Conservation (phyloP, 148 eudicot genomes). For the Chenopodium suecicum region DNA sequence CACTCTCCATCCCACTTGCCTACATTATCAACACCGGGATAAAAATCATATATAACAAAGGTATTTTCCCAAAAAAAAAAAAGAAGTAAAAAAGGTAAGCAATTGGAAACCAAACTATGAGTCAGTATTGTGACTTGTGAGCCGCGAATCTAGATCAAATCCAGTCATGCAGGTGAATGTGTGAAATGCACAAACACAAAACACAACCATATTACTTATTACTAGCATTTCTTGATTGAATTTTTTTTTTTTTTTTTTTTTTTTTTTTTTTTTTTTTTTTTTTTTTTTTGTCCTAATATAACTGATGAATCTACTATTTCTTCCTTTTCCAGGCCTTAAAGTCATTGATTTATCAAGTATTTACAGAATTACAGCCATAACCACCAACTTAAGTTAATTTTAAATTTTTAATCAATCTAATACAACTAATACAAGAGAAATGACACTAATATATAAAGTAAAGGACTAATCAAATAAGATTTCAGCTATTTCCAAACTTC, state of each 20-base stretch:
- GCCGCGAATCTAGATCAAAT: not conserved
- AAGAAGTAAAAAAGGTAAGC: not conserved
- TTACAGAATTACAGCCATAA: not conserved
- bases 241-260: too few relatives aligned
- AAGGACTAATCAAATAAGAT: not conserved
- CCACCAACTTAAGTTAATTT: not conserved
- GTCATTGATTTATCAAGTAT: too few relatives aligned
- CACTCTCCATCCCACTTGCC: conserved; percentile 1
- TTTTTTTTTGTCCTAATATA: too few relatives aligned
- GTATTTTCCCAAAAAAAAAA: too few relatives aligned
- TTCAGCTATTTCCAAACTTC: not conserved
- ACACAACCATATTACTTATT: not conserved
- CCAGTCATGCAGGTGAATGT: not conserved
- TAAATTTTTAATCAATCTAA: not conserved
- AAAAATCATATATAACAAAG: not conserved
- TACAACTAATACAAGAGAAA: not conserved
- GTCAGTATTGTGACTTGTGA: not conserved
- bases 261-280: too few relatives aligned
- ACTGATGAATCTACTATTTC: not conserved
- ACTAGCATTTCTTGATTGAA: not conserved
- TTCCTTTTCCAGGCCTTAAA: not conserved
- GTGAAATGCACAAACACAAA: not conserved
- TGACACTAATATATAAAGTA: not conserved
- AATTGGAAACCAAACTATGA: not conserved
- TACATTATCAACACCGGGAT: not conserved